phyloP scores from a whole-genome alignment of 148 eudicot species.

The Fagopyrum homotropicum region DNA sequence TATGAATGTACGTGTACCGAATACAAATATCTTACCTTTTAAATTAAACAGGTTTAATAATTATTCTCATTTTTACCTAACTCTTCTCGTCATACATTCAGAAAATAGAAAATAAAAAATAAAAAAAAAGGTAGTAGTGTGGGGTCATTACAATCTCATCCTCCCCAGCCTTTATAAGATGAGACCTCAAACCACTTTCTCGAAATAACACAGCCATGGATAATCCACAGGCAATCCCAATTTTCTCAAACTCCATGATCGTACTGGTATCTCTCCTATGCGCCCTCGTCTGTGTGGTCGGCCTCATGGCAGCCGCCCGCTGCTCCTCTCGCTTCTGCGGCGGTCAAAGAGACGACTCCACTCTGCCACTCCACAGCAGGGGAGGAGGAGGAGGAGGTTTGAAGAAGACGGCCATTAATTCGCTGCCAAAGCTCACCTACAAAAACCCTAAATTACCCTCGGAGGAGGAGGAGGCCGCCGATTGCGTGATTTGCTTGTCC shows the following conservation, averaged over 20 bases:
- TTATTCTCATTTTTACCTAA: too few species aligned
- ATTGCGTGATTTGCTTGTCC: too few species aligned
- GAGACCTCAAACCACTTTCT: too few species aligned
- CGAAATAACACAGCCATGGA: too few species aligned
- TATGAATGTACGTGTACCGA: too few species aligned
- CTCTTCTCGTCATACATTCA: too few species aligned
- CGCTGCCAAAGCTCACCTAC: background rate
- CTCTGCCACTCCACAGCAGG: background rate
- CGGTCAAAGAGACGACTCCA: background rate
- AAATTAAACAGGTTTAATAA: too few species aligned
- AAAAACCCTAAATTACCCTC: background rate
- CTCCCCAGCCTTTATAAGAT: too few species aligned
- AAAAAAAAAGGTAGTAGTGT: too few species aligned
- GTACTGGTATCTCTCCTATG: background rate
- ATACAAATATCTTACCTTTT: too few species aligned
- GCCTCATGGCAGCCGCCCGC: background rate
- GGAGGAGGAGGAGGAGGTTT: background rate
- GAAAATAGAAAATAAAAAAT: too few species aligned
- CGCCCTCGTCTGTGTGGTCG: background rate
- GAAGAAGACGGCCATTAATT: background rate
- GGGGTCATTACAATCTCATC: too few species aligned
- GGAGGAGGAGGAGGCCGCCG: background rate
- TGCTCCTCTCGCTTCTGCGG: background rate
- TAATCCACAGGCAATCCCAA: background rate
- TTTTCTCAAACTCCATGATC: background rate